Evolutionary conservation across 805 yeast genomes (phyloP).

Genomic region (Candida khao-thaluensis): DNA sequence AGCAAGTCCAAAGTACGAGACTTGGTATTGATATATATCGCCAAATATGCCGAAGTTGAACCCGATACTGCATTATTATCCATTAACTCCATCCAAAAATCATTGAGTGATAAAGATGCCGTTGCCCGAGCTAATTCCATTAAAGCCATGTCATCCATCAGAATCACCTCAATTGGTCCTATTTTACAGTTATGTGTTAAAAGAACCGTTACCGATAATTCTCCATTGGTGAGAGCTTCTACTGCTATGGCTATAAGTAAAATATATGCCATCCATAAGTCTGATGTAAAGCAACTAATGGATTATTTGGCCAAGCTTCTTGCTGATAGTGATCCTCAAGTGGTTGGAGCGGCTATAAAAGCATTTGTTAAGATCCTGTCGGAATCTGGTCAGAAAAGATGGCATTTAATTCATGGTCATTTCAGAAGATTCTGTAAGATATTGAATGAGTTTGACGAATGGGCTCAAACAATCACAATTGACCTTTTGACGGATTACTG

Average conservation of each 20-base stretch:
- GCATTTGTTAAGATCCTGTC: slow-evolving; percentile 50
- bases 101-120: slow-evolving; percentile 68
- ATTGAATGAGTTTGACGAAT: slow-evolving; percentile 60
- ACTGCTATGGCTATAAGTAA: slow-evolving; percentile 76
- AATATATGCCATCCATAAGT: slow-evolving; percentile 39
- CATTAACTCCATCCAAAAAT: slow-evolving; percentile 87
- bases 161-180: slow-evolving; percentile 77
- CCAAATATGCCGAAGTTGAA: slow-evolving; percentile 75
- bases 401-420: slow-evolving; percentile 70
- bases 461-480: slow-evolving; percentile 61
- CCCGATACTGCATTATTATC: slow-evolving; percentile 89
- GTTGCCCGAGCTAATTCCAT: slow-evolving; percentile 70
- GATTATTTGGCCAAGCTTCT: slow-evolving; percentile 52
- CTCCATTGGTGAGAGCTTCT: slow-evolving; percentile 76
- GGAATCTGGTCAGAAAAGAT: slow-evolving; percentile 40
- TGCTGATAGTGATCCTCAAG: slow-evolving; percentile 63
- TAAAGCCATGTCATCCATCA: slow-evolving; percentile 77
- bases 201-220: slow-evolving; percentile 64
- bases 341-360: slow-evolving; percentile 66
- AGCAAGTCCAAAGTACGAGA: slow-evolving; percentile 60
- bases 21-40: slow-evolving; percentile 72
- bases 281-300: slow-evolving; percentile 48
- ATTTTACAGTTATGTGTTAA: slow-evolving; percentile 73
- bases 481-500: slow-evolving; percentile 68
- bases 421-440: slow-evolving; percentile 56